Base-by-base conservation (phyloP, 441 rosid genomes). In the Brassica hybrid region DNA sequence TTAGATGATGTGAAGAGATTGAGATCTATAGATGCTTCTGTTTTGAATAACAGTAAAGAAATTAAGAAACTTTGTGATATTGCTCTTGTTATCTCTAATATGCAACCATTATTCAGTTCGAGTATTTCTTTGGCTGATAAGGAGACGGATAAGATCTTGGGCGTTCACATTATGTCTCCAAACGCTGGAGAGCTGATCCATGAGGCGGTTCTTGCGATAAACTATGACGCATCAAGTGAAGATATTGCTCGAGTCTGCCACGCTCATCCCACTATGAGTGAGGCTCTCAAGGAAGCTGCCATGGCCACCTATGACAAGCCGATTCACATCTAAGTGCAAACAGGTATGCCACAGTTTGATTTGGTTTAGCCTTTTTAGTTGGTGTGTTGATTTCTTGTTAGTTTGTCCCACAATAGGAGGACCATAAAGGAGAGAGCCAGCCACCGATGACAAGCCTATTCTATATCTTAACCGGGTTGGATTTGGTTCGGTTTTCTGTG, bases 261-360 rank as follows among this genome's bases (percentile, higher is more conserved):
- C 65, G 99, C 99, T 16, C 99, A 91, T 77, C 99, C 99, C 7
- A 95, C 99, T 7, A 93, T 95, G 99, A 95, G 99, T 3, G 99
- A 95, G 84, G 99, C 98, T 25, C 78, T 95, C 83, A 95, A 95
- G 89, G 99, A 95, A 87, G 99, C 99, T 60, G 99, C 98, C 69
- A 91, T 95, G 99, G 99, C 99, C 14, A 91, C 98, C 34, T 82
- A 91, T 64, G 99, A 93, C 90, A 95, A 93, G 85, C 94, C 99
- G 61, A 93, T 95, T 85, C 99, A 95, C 87, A 81, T 95, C 36
- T 93, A 84, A 84, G 76, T 0, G 6, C 48, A 34, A 34, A 57
- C 67, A 43, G 76, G 82, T 79, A 69, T 63, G 79, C 56, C 32
- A 27, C 32, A 27, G 32, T 27, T 27, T 27, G 54, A 45, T 67